phyloP scores from a whole-genome alignment of 768 basidiomycete genomes.

The Tylopilus sp. region DNA sequence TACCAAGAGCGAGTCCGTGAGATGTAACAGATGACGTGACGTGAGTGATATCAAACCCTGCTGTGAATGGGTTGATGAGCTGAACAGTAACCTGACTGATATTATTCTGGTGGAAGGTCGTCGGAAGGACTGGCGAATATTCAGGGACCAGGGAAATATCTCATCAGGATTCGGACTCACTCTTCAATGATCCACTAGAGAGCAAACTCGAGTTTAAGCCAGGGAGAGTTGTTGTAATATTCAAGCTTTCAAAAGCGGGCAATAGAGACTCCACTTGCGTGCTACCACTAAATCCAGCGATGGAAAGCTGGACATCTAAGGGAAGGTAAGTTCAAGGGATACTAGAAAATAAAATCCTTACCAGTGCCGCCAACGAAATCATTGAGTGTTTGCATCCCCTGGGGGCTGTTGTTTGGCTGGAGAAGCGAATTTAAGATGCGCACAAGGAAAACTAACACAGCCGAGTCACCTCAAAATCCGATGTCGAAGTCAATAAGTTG shows the following conservation, averaged over 20 bases:
- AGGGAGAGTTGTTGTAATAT: constrained; percentile 54
- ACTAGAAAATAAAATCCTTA: constrained; percentile 15
- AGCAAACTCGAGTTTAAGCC: constrained; percentile 57
- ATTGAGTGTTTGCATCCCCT: constrained; percentile 59
- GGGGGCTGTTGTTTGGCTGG: constrained; percentile 57
- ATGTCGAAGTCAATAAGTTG: constrained; percentile 50
- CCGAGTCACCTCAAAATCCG: constrained; percentile 44
- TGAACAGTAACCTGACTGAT: constrained; percentile 61
- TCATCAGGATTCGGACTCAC: constrained; percentile 29
- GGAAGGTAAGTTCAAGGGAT: not conserved
- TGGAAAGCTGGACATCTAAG: constrained; percentile 53
- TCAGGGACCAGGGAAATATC: not conserved
- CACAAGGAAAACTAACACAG: not conserved
- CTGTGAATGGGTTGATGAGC: constrained; percentile 66
- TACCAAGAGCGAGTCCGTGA: constrained; percentile 59
- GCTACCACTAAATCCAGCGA: constrained; percentile 57
- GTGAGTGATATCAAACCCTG: constrained; percentile 52
- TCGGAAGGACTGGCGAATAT: constrained; percentile 47
- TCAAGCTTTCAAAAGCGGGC: constrained; percentile 58
- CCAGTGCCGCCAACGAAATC: constrained; percentile 65
- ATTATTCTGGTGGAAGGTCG: constrained; percentile 60
- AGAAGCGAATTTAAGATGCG: constrained; percentile 4
- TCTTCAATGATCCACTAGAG: constrained; percentile 50
- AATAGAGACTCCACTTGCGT: constrained; percentile 56
- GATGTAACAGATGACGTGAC: constrained; percentile 60